Evolutionary conservation across 139 green algal species (phyloP).

Genomic region (Volvox africanus): DNA sequence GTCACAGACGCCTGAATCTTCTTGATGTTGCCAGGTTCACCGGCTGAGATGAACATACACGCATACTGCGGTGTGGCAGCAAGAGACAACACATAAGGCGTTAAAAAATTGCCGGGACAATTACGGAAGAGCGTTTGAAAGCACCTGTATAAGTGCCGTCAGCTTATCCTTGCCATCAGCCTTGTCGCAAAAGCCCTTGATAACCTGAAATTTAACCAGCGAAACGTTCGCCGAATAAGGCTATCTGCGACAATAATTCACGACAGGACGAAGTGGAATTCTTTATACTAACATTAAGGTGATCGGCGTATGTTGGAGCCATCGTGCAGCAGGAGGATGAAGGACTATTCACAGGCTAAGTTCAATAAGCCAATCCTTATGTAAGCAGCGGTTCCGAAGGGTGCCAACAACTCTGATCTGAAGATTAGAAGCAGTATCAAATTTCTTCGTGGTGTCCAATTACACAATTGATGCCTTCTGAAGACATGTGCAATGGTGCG

Average conservation of each 20-base stretch:
- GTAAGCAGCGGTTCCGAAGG: too few relatives aligned
- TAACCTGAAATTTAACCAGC: constrained; percentile 61
- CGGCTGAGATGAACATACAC: constrained; percentile 90
- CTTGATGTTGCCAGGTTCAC: constrained; percentile 86
- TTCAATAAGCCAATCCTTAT: too few relatives aligned
- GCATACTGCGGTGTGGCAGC: constrained; percentile 79
- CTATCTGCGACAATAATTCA: too few relatives aligned
- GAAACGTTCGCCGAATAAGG: too few relatives aligned
- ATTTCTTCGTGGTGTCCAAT: too few relatives aligned
- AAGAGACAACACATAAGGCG: not conserved
- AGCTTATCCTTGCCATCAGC: constrained; percentile 96
- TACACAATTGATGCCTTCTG: too few relatives aligned
- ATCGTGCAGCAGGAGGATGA: not conserved
- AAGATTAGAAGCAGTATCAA: too few relatives aligned
- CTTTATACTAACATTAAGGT: constrained; percentile 17
- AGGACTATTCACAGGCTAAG: too few relatives aligned
- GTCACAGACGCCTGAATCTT: constrained; percentile 92
- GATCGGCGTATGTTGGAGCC: constrained; percentile 22
- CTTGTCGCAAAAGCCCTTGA: constrained; percentile 90
- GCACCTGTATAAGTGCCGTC: constrained; percentile 88
- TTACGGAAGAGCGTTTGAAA: not conserved
- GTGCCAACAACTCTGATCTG: too few relatives aligned
- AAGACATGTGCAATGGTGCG: too few relatives aligned
- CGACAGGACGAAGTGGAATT: not conserved
- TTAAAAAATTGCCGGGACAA: not conserved